Base-by-base conservation (phyloP, 495 filamentous ascomycete species). In the Penicillium flavigenum region DNA sequence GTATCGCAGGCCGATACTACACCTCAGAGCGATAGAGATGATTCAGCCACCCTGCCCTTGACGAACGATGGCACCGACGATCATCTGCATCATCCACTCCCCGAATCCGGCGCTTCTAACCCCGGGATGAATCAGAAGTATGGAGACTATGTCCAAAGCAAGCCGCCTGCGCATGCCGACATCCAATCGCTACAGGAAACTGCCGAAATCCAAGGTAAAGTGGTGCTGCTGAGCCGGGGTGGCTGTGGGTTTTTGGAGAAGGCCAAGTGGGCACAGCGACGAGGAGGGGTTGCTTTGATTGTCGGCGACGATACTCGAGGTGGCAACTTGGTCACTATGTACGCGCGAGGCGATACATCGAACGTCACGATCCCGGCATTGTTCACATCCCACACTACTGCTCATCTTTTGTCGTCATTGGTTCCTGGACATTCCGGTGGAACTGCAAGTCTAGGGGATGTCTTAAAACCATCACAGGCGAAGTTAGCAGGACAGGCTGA, bases 241-340 rank as follows among this genome's bases (percentile, higher is more conserved):
- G 94, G 94, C 16, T 98, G 94, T 72, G 95, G 94, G 14, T 98
- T 98, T 69, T 73, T 97, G 39, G 93, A 98, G 64, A 99, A 99
- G 71, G 91, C 92, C 54, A 92, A 92, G 68, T 99, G 94, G 94
- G 89, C 88, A 5, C 94, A 99, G 71, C 81, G 92, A 45, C 83
- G 94, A 61, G 94, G 94, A 9, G 94, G 86, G 10, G 79, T 90
- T 49, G 93, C 91, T 22, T 73, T 99, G 57, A 94, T 99, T 64
- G 92, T 99, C 7, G 94, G 94, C 19, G 94, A 99, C 68, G 87
- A 97, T 71, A 87, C 88, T 46, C 85, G 88, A 53, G 90, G 92
- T 36, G 93, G 91, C 11, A 81, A 80, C 24, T 70, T 99, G 57
- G 87, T 99, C 39, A 94, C 92, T 54, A 99, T 99, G 94, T 98